Base-by-base conservation (phyloP, 2,329 filamentous ascomycete species). In the Aureobasidium sp. region DNA sequence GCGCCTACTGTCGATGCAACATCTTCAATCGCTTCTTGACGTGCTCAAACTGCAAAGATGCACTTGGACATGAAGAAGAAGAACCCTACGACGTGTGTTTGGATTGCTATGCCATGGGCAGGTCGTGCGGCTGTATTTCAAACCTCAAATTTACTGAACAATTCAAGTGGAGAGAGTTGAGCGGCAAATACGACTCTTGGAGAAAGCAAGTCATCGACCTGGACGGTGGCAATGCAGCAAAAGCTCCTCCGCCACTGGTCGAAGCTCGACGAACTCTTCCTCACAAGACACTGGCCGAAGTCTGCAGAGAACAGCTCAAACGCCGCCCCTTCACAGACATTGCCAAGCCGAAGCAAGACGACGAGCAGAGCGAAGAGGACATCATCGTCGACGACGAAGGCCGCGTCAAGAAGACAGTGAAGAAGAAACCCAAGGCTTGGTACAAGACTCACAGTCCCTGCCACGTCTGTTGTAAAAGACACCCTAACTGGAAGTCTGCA, bases 41-140 rank as follows among this genome's bases (percentile, higher is more conserved):
- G 3, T 99, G 94, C 78, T 90, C 90, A 63, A 84, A 87, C 59
- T 99, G 94, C 72, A 83, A 90, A 49, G 82, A 87, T 39, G 79
- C 81, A 53, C 79, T 90, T 22, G 78, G 83, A 12, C 82, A 83
- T 63, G 84, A 82, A 17, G 87, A 91, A 61, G 90, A 87, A 36
- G 86, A 97, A 70, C 90, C 90, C 0, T 99, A 97, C 72, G 94
- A 99, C 72, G 82, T 99, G 25, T 99, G 94, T 71, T 92, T 99
- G 89, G 94, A 99, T 68, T 99, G 94, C 71, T 99, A 96, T 71
- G 89, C 87, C n/a, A 96, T 97, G 89, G 94, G 94, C 25, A 85
- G 94, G 57, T 96, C 92, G 49, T 99, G 94, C 72, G 85, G 84
- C 3, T 99, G 94, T 70, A 83, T 96, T 56, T 96, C 92, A 3